Evolutionary conservation across 2,329 filamentous ascomycete genomes (phyloP), one percentile per base, ranked within the genome.

Genomic region (Colletotrichum horii): DNA sequence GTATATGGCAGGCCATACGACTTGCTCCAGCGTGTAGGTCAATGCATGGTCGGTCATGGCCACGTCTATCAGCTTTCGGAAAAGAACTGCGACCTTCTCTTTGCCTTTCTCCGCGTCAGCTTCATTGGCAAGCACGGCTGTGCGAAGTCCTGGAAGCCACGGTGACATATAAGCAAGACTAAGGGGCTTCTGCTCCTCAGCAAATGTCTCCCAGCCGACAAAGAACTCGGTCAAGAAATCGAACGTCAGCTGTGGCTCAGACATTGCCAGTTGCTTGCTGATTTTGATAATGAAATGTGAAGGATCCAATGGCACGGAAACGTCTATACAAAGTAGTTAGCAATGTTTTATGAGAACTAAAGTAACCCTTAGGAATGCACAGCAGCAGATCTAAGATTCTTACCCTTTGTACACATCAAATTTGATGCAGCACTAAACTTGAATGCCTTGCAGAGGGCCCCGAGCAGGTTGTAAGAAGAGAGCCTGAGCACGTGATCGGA

Each of bases 191-290:
- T 94, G 93, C 71, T 93, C 90, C 38, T 93, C 90, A 2, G 91
- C 89, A 78, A 94, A 92, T 79, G 92, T 93, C 78, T 93, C 92
- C 93, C 93, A 94, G 22, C 92, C 91, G 28, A 93, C 91, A 74
- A 94, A 94, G 80, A 94, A 94, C 79, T 94, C 93, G n/a, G 92
- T 93, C 52, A 94, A 80, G 79, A 94, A 94, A 79, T 94, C 93
- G 9, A 89, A 89, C 1, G 93, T 94, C 9, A 94, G 86, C 78
- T 93, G 92, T 26, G 93, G 91, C 79, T 94, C 92, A 24, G 91
- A 89, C 34, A 85, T 83, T 11, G 93, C 92, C 19, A 94, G 85
- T 76, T 91, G 89, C 79, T 89, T 89, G 84, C 93, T 94, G 62
- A 94, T 92, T 62, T 89, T 89, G 78, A 94, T 85, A 56, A 94